Percentiles rank a stretch among this genome's conserved stretches.
phyloP scores from a whole-genome alignment of 2,329 filamentous ascomycete species.

The Meredithiella fracta region DNA sequence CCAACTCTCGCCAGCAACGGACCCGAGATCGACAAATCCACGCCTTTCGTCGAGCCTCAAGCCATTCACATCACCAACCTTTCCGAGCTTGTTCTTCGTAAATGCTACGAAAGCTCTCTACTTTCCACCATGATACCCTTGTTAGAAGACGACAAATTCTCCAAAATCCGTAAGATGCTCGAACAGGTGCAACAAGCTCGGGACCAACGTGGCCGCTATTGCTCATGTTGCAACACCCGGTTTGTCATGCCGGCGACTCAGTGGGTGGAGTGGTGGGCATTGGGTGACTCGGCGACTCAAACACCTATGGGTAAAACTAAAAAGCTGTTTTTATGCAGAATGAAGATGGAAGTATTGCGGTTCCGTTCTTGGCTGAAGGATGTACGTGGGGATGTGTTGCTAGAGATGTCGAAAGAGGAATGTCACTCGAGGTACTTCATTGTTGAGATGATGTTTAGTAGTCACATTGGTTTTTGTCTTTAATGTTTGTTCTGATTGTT shows the following conservation, averaged over 20 bases:
- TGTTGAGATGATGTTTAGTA: background rate
- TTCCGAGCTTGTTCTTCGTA: conserved; percentile 32
- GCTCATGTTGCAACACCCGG: conserved; percentile 33
- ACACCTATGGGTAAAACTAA: background rate
- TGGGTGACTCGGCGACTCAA: conserved; percentile 2
- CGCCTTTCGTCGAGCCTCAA: conserved; percentile 14
- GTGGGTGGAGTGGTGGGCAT: conserved; percentile 48
- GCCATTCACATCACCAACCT: conserved; percentile 27
- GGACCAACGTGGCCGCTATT: conserved; percentile 29
- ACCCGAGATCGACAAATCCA: conserved; percentile 9
- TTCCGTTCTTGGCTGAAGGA: conserved; percentile 15
- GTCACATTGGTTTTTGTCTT: background rate
- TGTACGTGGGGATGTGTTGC: conserved; percentile 14
- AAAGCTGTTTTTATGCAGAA: conserved; percentile 1
- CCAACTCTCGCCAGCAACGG: conserved; percentile 5
- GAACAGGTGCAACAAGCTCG: conserved; percentile 18
- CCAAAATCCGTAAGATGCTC: conserved; percentile 21
- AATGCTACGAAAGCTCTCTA: conserved; percentile 28
- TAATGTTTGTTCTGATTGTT: background rate
- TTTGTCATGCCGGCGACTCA: conserved; percentile 36
- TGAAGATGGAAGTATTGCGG: conserved; percentile 12
- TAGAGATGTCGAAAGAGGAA: conserved; percentile 3
- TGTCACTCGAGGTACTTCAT: conserved; percentile 2
- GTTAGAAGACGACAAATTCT: conserved; percentile 25
- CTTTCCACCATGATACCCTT: conserved; percentile 27